These are phyloP conservation scores for Aphanocladium album DNA, from an alignment of 2,329 filamentous ascomycete genomes.

Conservation along the genomic window DNA sequence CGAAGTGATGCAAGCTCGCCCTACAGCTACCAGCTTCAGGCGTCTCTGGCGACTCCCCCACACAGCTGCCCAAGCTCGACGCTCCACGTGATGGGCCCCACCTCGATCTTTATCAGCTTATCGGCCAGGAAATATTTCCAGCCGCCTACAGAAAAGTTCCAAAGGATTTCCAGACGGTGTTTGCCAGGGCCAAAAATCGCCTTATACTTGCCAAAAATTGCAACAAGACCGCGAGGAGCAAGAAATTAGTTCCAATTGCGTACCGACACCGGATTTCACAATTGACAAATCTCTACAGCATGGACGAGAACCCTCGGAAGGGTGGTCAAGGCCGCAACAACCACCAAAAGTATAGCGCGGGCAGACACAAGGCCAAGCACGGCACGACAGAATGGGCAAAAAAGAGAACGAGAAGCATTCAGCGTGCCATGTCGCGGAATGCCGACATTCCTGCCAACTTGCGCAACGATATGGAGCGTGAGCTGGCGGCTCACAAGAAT, in stretches of 20 bases:
- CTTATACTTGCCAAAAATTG: background rate
- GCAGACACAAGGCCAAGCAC: conserved; percentile 39
- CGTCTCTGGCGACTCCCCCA: conserved; percentile 1
- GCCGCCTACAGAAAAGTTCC: background rate
- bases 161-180: background rate
- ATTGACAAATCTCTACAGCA: background rate
- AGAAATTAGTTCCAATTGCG: background rate
- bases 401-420: conserved; percentile 65
- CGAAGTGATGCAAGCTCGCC: conserved; percentile 3
- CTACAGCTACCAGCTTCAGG: background rate
- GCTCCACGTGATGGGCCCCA: conserved; percentile 12
- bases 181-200: background rate
- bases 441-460: conserved; percentile 63
- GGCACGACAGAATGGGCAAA: conserved; percentile 58
- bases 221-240: background rate
- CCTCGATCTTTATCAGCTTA: conserved; percentile 14
- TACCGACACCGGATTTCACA: background rate
- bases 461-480: conserved; percentile 64
- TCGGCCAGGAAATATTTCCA: conserved; percentile 8
- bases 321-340: conserved; percentile 22
- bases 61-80: background rate
- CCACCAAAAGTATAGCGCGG: conserved; percentile 28
- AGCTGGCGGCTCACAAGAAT: conserved; percentile 60
- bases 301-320: background rate
- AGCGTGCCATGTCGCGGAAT: conserved; percentile 57